Evolutionary conservation across 2,329 filamentous ascomycete genomes (phyloP).

Genomic region (Macrophomina phaseolina): DNA sequence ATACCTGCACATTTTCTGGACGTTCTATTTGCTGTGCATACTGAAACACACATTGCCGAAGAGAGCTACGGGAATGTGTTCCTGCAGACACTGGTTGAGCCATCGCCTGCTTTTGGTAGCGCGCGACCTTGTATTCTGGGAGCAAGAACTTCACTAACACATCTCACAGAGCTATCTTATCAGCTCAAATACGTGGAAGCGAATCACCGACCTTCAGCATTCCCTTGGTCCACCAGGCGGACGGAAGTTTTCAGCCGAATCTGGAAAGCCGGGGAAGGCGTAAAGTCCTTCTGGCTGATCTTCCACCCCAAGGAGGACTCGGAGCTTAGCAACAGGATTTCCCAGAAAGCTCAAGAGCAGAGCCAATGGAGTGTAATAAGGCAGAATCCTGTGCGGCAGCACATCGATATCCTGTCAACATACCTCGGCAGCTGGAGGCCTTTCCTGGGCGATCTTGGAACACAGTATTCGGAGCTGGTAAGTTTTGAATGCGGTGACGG

Average conservation of each 20-base stretch:
- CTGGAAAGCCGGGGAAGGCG: not conserved
- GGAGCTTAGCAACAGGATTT: not conserved
- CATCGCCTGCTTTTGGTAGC: not conserved
- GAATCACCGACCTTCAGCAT: slow-evolving; percentile 4
- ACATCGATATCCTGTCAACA: not conserved
- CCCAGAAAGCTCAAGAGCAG: not conserved
- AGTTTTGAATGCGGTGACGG: not conserved
- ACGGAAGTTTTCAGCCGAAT: slow-evolving; percentile 16
- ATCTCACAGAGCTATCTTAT: not conserved
- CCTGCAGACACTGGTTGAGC: not conserved
- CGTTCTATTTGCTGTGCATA: slow-evolving; percentile 15
- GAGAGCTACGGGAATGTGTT: slow-evolving; percentile 21
- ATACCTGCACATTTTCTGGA: slow-evolving; percentile 10
- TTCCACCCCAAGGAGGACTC: slow-evolving; percentile 20
- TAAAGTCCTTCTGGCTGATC: slow-evolving; percentile 7
- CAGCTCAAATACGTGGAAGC: slow-evolving; percentile 23
- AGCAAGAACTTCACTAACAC: not conserved
- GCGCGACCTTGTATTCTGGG: not conserved
- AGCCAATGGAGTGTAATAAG: not conserved
- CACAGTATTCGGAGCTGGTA: slow-evolving; percentile 8
- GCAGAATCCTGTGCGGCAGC: slow-evolving; percentile 5
- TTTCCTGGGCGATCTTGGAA: not conserved
- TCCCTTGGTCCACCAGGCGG: slow-evolving; percentile 1
- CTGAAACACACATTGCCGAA: slow-evolving; percentile 15
- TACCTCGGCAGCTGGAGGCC: slow-evolving; percentile 14